These are phyloP conservation scores for Xanthoceras sorbifolium DNA, from an alignment of 345 rosid genomes.

Conservation along the genomic window DNA sequence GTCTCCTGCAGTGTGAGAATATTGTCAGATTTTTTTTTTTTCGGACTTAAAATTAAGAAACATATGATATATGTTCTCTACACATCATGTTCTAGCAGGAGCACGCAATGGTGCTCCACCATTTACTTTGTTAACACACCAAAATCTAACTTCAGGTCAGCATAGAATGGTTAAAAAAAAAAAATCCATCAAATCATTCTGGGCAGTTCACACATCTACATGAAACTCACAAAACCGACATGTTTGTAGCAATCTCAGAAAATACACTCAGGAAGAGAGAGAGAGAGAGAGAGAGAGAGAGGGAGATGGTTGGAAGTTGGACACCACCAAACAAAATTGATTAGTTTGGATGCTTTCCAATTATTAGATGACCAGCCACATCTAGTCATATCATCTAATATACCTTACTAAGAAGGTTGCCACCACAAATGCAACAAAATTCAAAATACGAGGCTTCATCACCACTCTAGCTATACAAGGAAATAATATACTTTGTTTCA, in stretches of 20 bases:
- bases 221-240: not conserved
- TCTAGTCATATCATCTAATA: conserved; percentile 2
- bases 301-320: not conserved
- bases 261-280: not conserved
- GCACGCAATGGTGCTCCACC: not conserved
- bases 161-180: not conserved
- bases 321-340: not conserved
- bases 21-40: conserved; percentile 9
- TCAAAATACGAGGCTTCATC: not conserved
- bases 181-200: not conserved
- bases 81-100: not conserved
- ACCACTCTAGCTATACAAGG: not conserved
- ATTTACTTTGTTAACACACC: no score
- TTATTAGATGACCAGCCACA: not conserved
- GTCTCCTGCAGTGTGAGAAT: conserved; percentile 66
- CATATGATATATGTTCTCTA: not conserved
- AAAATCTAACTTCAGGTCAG: not conserved
- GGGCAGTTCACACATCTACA: not conserved
- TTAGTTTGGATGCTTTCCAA: not conserved
- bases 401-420: not conserved
- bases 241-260: not conserved
- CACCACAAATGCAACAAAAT: not conserved
- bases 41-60: not conserved
- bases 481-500: not conserved
- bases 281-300: no score